Base-by-base conservation (phyloP, 2,329 filamentous ascomycete species). In the Trichoderma sp. region DNA sequence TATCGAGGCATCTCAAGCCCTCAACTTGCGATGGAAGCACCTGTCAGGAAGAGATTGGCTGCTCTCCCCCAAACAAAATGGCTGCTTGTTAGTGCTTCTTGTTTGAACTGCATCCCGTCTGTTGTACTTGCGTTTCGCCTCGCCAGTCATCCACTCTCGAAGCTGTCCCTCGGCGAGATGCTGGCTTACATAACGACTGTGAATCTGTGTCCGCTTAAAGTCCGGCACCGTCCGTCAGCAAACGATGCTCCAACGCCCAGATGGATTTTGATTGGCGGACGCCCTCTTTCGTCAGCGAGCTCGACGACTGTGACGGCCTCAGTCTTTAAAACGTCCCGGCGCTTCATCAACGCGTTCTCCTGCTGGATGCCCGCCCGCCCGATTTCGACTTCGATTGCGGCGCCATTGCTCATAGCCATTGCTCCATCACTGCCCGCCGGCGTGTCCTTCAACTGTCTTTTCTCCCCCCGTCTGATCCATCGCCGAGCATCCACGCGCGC, bases 261-360 rank as follows among this genome's bases (percentile, higher is more conserved):
- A 12, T 34, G 4, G 39, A 15, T 28, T 21, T 57, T 56, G 19
- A 65, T 65, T 65, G 64, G 64, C 44, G 17, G 34, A 39, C 34
- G 12, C 34, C 34, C 34, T 39, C 34, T 39, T 39, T 39, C 34
- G 34, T 39, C 34, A 39, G 34, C 34, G 34, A 39, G 34, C 34
- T 39, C 12, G 12, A 39, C 19, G 21, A 26, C 62, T 44, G 62
- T 30, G 55, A 64, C 55, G 39, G 62, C 54, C 54, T 59, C 34
- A 39, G 10, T 12, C 34, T 4, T 39, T 39, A 10, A 39, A 39
- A 39, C 34, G 34, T 59, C 62, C 34, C 24, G 45, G 19, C 21
- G 6, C 41, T 62, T 56, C 30, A 51, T 1, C 43, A 62, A 62
- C 64, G 64, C 64, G 64, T 62, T 44, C 24, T 43, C 9, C 28